Evolutionary conservation across 2,329 filamentous ascomycete species (phyloP).

Genomic region (Coniochaeta sp.): DNA sequence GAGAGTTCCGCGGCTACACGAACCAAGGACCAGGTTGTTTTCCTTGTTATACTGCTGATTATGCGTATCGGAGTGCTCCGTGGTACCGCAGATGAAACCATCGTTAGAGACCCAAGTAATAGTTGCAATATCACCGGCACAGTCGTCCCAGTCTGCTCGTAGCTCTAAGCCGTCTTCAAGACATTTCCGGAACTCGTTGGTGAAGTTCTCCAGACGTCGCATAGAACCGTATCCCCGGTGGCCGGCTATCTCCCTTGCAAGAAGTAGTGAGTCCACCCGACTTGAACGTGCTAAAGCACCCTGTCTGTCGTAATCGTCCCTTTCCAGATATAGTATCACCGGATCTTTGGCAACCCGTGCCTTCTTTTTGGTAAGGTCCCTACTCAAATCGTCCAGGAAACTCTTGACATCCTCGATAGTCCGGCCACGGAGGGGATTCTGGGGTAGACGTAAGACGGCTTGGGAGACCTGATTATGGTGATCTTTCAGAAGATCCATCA

Average conservation of each 20-base stretch:
- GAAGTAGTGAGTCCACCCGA: constrained; percentile 31
- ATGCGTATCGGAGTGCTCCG: constrained; percentile 52
- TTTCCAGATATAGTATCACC: constrained; percentile 22
- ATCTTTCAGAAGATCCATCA: constrained; percentile 7
- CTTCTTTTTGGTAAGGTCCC: neutral
- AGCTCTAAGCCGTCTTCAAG: constrained; percentile 44
- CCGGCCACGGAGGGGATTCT: constrained; percentile 11
- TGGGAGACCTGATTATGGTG: neutral
- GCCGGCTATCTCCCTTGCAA: constrained; percentile 42
- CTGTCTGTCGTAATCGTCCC: constrained; percentile 19
- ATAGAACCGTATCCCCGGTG: constrained; percentile 32
- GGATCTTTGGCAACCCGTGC: constrained; percentile 12
- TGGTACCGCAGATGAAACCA: constrained; percentile 54
- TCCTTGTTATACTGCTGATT: constrained; percentile 62
- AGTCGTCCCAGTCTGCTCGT: constrained; percentile 49
- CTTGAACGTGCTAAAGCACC: constrained; percentile 18
- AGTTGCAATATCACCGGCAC: constrained; percentile 53
- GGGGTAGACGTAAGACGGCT: neutral
- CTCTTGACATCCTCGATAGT: constrained; percentile 23
- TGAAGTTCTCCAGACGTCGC: constrained; percentile 34
- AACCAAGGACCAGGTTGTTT: constrained; percentile 53
- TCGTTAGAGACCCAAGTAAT: constrained; percentile 47
- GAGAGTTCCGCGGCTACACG: constrained; percentile 33
- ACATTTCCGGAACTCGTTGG: constrained; percentile 32
- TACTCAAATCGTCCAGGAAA: constrained; percentile 27